Evolutionary conservation across 2,329 filamentous ascomycete genomes (phyloP), one percentile per base, ranked within the genome.

Genomic region (Penicillium capsulatum): DNA sequence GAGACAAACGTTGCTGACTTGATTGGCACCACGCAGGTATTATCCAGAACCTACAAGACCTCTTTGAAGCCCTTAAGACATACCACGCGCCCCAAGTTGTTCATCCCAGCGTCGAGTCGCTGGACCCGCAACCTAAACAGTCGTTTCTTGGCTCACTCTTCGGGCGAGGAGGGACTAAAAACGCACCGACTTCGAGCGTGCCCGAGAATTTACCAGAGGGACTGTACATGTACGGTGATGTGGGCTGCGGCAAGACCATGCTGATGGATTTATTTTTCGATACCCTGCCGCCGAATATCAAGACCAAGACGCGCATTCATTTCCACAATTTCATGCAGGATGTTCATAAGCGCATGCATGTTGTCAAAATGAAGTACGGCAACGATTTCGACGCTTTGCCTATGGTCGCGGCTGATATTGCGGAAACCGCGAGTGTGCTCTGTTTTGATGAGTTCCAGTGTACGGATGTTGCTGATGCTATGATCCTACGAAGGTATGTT

Each of bases 321-420:
- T 98, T 98, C 68, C 89, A 97, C 72, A 95, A 95, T 65, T 98
- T 98, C 72, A 98, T 98, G 92, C 92, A 97, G 66, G 86, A 94
- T 64, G 84, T 97, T 34, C 92, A 98, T 69, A 88, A 84, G 64
- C 78, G 91, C 45, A 71, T 97, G 56, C 92, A 97, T 70, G 81
- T 80, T 60, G 83, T 94, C 68, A 96, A 95, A 71, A 84, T 92
- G 77, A 71, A 82, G 55, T 80, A 94, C 63, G 92, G 92, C 19
- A 89, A 82, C 60, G 89, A 96, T 53, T 77, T 95, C 27, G 92
- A 98, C 64, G 87, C 81, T 1, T 79, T 97, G 31, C 91, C 91
- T 0, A 92, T 94, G 60, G 84, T 97, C 13, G 91, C 91, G 2
- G 92, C 91, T n/a, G 84, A 92, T 59, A 92, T 98, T 61, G 92